phyloP scores from a whole-genome alignment of 2,329 filamentous ascomycete species.

The Clonostachys byssicola region DNA sequence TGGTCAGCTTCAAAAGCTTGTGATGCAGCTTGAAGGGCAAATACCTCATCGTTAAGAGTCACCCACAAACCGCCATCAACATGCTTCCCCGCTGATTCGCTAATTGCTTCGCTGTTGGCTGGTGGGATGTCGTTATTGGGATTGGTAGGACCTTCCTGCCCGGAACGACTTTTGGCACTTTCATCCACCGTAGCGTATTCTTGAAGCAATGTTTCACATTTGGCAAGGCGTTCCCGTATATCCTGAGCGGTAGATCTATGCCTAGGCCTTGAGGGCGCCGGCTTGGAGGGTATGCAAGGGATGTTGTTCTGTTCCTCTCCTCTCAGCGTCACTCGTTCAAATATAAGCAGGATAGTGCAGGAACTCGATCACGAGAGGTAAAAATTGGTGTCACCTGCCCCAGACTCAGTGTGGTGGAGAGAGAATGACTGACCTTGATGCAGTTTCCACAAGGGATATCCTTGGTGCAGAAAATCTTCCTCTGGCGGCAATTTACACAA shows the following conservation, averaged over 20 bases:
- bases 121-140: constrained; percentile 21
- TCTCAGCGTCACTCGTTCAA: too few relatives aligned
- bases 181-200: constrained; percentile 4
- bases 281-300: constrained; percentile 15
- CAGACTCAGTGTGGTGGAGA: not conserved
- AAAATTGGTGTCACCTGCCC: not conserved
- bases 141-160: not conserved
- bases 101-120: constrained; percentile 22
- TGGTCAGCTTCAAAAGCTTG: constrained; percentile 37
- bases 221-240: constrained; percentile 13
- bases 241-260: constrained; percentile 16
- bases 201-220: constrained; percentile 13
- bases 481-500: not conserved
- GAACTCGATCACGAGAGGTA: not conserved
- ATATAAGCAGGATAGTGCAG: not conserved
- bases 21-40: not conserved
- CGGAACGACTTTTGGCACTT: not conserved
- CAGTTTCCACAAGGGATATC: constrained; percentile 1
- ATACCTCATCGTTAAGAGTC: constrained; percentile 52
- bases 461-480: constrained; percentile 1
- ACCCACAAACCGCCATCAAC: constrained; percentile 49
- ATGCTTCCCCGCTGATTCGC: constrained; percentile 34
- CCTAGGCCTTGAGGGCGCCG: constrained; percentile 19
- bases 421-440: constrained; percentile 1
- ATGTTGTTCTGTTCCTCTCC: constrained; percentile 8